phyloP scores from a whole-genome alignment of 2,329 filamentous ascomycete genomes.

The Cyclaneusma minus region DNA sequence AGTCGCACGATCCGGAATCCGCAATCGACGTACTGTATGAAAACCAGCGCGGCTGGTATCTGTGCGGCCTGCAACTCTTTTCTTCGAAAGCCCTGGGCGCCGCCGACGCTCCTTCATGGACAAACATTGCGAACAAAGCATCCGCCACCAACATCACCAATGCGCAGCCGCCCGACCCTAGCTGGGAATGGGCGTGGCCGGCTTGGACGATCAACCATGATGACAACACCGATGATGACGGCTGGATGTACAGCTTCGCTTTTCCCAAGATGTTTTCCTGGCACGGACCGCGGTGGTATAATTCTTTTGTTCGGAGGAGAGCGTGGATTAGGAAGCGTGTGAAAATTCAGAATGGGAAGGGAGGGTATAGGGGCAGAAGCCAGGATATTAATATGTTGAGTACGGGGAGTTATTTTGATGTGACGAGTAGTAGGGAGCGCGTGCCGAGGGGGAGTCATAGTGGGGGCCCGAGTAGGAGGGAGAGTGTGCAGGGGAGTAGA shows the following conservation, averaged over 20 bases:
- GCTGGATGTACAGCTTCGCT: conserved; percentile 92
- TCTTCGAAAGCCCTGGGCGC: conserved; percentile 72
- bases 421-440: conserved; percentile 49
- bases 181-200: conserved; percentile 77
- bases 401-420: conserved; percentile 70
- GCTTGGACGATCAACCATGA: conserved; percentile 56
- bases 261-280: conserved; percentile 64
- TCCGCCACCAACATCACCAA: conserved; percentile 59
- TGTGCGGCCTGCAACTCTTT: conserved; percentile 84
- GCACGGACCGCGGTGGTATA: conserved; percentile 87
- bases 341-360: conserved; percentile 37
- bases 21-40: conserved; percentile 85
- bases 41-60: conserved; percentile 80
- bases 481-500: conserved; percentile 4
- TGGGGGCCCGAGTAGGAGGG: conserved; percentile 13
- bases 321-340: conserved; percentile 75
- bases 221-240: conserved; percentile 70
- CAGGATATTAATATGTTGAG: conserved; percentile 53
- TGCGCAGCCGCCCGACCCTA: conserved; percentile 84
- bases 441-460: conserved; percentile 26
- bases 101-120: conserved; percentile 78
- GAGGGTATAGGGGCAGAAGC: too few relatives aligned
- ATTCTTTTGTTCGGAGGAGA: conserved; percentile 81
- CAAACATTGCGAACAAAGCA: conserved; percentile 47
- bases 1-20: conserved; percentile 27